Conservation (phyloP, 176 grass and related monocot genomes). For the Oryza glaberrima region DNA sequence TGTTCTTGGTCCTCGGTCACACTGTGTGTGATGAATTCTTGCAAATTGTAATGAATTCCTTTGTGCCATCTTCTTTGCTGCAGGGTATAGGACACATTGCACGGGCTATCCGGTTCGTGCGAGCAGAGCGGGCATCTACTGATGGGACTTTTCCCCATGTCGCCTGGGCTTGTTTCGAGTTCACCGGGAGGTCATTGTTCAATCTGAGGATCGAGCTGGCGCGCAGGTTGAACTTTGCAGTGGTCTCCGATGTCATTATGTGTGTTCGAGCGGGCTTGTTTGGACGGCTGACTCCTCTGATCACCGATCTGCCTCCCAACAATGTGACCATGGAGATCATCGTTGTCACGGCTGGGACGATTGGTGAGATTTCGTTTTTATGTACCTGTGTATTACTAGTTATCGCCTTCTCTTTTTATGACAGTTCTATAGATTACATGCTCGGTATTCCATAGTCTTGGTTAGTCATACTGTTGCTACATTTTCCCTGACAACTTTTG, state of each 20-base stretch:
- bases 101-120: constrained; percentile 3
- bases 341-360: neutral
- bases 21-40: neutral
- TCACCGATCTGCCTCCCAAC: constrained; percentile 26
- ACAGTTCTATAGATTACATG: neutral
- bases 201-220: neutral
- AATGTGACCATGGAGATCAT: neutral
- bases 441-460: neutral
- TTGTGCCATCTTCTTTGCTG: neutral
- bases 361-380: neutral
- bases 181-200: constrained; percentile 23
- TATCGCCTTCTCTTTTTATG: too few relatives aligned
- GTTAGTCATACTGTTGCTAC: neutral
- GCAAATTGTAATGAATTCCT: constrained; percentile 1
- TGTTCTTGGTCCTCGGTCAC: neutral
- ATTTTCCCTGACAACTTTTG: neutral
- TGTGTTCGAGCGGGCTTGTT: constrained; percentile 23
- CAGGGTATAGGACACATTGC: neutral
- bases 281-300: constrained; percentile 39
- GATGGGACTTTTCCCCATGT: neutral
- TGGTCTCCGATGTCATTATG: neutral
- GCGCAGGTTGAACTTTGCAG: neutral
- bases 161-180: neutral
- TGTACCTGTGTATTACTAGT: neutral
- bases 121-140: neutral